These are phyloP conservation scores for Moricandia arvensis DNA, from an alignment of 345 rosid species.

Conservation along the genomic window DNA sequence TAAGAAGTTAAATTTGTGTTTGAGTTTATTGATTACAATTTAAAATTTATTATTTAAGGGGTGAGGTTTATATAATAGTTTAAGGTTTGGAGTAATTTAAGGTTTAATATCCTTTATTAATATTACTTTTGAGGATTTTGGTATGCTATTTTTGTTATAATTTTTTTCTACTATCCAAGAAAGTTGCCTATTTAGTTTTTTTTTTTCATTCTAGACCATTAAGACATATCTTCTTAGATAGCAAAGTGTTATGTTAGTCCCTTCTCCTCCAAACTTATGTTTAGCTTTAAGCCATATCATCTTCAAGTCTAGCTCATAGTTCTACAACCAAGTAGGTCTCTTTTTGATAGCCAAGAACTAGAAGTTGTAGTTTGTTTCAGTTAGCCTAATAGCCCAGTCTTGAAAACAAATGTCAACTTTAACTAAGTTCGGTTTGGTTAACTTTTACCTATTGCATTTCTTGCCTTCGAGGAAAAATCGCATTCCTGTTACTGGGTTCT, in stretches of 20 bases:
- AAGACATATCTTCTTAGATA: background rate
- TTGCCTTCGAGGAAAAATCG: constrained; percentile 87
- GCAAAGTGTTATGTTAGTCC: background rate
- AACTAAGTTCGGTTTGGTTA: background rate
- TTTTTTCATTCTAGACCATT: background rate
- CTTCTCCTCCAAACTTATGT: background rate
- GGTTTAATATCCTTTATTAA: background rate
- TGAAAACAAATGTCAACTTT: background rate
- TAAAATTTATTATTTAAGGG: too few relatives aligned
- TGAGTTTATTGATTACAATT: background rate
- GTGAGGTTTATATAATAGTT: too few relatives aligned
- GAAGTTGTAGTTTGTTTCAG: background rate
- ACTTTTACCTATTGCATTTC: constrained; percentile 75
- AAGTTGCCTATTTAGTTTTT: background rate
- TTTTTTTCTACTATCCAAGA: background rate
- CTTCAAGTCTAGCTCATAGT: background rate
- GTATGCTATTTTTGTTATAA: background rate
- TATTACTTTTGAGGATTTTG: too few relatives aligned
- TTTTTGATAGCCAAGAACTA: background rate
- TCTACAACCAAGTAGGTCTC: background rate
- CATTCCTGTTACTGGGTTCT: constrained; percentile 73
- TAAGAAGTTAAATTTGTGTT: too few relatives aligned
- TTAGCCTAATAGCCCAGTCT: background rate
- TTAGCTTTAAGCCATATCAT: background rate
- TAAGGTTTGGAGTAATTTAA: too few relatives aligned